A percentile compares a stretch with the other conserved stretches of the same genome.
phyloP scores from a whole-genome alignment of 106 monocot species.

The Posidonia australis region DNA sequence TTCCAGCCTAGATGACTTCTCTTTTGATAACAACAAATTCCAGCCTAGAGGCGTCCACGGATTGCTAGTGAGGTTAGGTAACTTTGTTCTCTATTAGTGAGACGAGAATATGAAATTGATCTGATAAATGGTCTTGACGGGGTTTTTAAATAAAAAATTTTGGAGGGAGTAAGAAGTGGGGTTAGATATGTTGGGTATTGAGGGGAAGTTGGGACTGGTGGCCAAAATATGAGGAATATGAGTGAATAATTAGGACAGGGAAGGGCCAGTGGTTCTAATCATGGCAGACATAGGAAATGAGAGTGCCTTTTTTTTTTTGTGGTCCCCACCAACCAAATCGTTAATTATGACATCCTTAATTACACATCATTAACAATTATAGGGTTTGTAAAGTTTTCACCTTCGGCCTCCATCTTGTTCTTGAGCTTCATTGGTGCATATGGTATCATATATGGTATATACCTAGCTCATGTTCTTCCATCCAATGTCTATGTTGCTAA shows the following conservation, averaged over 20 bases:
- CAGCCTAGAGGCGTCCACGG: background rate
- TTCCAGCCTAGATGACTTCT: too few species aligned
- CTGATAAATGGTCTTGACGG: too few species aligned
- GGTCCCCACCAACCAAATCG: background rate
- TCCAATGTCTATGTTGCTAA: too few species aligned
- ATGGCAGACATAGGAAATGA: conserved; percentile 16
- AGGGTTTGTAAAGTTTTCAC: background rate
- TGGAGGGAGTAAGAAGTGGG: too few species aligned
- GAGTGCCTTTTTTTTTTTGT: background rate
- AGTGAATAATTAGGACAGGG: conserved; percentile 1
- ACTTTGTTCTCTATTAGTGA: too few species aligned
- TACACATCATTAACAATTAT: background rate
- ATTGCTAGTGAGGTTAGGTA: background rate
- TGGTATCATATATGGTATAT: too few species aligned
- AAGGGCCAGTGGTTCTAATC: conserved; percentile 13
- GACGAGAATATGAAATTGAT: too few species aligned
- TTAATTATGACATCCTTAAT: conserved; percentile 1
- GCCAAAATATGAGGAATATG: background rate
- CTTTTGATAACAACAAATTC: too few species aligned
- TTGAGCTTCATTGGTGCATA: too few species aligned
- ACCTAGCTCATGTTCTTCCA: too few species aligned
- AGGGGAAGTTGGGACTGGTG: background rate
- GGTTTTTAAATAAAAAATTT: too few species aligned
- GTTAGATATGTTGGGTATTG: background rate
- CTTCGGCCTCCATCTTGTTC: background rate